These are phyloP conservation scores for Boletellus ananiceps DNA, from an alignment of 768 basidiomycete species.

Conservation along the genomic window DNA sequence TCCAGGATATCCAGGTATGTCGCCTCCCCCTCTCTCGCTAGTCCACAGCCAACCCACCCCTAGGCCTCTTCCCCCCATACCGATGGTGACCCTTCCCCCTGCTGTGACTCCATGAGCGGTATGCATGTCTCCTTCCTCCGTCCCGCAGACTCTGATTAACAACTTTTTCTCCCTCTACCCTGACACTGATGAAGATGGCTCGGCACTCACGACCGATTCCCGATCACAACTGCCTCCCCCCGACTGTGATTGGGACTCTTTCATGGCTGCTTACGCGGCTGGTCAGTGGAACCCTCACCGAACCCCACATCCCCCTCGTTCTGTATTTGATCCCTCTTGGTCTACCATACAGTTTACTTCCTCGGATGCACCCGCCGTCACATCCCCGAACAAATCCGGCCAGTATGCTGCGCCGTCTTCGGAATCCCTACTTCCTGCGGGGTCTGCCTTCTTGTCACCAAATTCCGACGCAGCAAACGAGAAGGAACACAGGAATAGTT, in stretches of 20 bases:
- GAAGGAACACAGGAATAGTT: constrained; percentile 15
- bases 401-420: constrained; percentile 5
- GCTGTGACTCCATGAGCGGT: constrained; percentile 20
- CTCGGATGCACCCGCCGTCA: constrained; percentile 5
- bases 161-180: constrained; percentile 16
- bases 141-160: constrained; percentile 4
- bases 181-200: constrained; percentile 13
- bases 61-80: constrained; percentile 6
- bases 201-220: constrained; percentile 8
- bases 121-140: constrained; percentile 6
- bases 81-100: constrained; percentile 8
- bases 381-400: constrained; percentile 7
- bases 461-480: constrained; percentile 12
- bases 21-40: background rate
- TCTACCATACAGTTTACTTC: constrained; percentile 6
- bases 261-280: constrained; percentile 68
- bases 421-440: constrained; percentile 10
- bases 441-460: constrained; percentile 8
- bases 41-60: background rate
- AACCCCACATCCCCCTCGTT: constrained; percentile 56
- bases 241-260: constrained; percentile 67
- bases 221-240: constrained; percentile 19
- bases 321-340: constrained; percentile 23
- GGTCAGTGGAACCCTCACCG: constrained; percentile 79
- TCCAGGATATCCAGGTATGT: constrained; percentile 13